Evolutionary conservation across 805 yeast genomes (phyloP).

Genomic region (Myxozyma lipomycoides): DNA sequence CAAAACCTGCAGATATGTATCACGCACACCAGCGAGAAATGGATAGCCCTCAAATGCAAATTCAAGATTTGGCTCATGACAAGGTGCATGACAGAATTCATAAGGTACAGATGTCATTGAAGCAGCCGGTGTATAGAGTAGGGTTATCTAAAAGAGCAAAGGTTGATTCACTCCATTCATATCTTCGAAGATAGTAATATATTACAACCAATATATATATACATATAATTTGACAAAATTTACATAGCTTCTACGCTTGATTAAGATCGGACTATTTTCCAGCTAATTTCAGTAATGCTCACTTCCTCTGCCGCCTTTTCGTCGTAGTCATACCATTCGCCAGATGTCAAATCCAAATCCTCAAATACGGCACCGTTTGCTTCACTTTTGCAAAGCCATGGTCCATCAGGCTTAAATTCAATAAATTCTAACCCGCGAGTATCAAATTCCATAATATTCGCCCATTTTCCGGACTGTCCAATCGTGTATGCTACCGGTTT

Average conservation of each 20-base stretch:
- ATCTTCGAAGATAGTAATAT: slow-evolving; percentile 9
- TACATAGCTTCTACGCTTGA: slow-evolving; percentile 21
- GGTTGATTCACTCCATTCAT: slow-evolving; percentile 28
- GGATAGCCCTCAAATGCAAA: no score
- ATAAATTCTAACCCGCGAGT: slow-evolving; percentile 77
- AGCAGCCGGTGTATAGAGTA: slow-evolving; percentile 16
- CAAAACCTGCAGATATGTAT: no score
- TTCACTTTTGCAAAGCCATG: slow-evolving; percentile 52
- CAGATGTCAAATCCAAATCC: slow-evolving; percentile 69
- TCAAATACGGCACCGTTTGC: slow-evolving; percentile 51
- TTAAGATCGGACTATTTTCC: slow-evolving; percentile 49
- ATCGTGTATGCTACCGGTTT: slow-evolving; percentile 35
- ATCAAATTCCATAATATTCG: slow-evolving; percentile 63
- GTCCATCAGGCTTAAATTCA: slow-evolving; percentile 65
- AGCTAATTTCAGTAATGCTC: slow-evolving; percentile 66
- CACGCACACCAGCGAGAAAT: no score
- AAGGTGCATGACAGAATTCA: no score
- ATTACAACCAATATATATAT: not conserved
- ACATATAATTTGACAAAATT: not conserved
- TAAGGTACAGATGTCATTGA: no score
- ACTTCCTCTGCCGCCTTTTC: slow-evolving; percentile 79
- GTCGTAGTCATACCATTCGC: slow-evolving; percentile 95
- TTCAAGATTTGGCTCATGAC: no score
- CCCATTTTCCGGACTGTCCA: slow-evolving; percentile 45
- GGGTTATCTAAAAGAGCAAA: slow-evolving; percentile 22